Base-by-base conservation (phyloP, 2,329 filamentous ascomycete genomes). In the Orbilia oligospora region DNA sequence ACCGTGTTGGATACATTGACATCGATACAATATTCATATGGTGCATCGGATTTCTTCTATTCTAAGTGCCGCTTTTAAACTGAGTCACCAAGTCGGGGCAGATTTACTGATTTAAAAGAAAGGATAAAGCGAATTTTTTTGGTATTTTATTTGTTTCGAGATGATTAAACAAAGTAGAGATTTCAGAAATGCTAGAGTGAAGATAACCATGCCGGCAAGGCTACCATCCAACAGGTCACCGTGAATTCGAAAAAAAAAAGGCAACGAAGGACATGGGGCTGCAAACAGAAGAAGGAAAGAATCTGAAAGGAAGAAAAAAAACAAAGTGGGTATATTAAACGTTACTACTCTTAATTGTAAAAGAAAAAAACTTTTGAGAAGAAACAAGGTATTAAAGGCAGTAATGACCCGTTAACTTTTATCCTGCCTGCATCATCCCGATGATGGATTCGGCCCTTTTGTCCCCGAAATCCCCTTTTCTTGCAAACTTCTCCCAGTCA, bases 351-450 rank as follows among this genome's bases (percentile, higher is more conserved):
- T 77, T 77, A 67, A 71, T 71, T 41, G 61, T 53, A 55, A 71
- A 71, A 36, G 41, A 71, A 77, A n/a, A n/a, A n/a, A 65, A 44
- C 63, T 77, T 77, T 77, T 53, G 67, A 27, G 46, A 65, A 66
- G 41, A 71, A 67, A 41, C 20, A 77, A 67, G 61, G 49, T 70
- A 76, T 58, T 69, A 77, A 56, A 67, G 44, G 38, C 51, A 69
- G 63, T 56, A 67, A 51, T 67, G 67, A 77, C 67, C 73, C 61
- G 73, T 77, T 77, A 77, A 77, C 73, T 77, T 77, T 77, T 77
- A 64, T 67, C 68, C 73, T 56, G 61, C 56, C 65, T 71, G 66
- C 69, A 77, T 71, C 72, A 71, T 77, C 73, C 73, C 73, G 36
- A 77, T 48, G 22, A 71, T 61, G 67, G 73, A 68, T 49, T 68